These are phyloP conservation scores for Blastocystis sp. DNA, from an alignment of 352 stramenopile genomes.

Conservation along the genomic window DNA sequence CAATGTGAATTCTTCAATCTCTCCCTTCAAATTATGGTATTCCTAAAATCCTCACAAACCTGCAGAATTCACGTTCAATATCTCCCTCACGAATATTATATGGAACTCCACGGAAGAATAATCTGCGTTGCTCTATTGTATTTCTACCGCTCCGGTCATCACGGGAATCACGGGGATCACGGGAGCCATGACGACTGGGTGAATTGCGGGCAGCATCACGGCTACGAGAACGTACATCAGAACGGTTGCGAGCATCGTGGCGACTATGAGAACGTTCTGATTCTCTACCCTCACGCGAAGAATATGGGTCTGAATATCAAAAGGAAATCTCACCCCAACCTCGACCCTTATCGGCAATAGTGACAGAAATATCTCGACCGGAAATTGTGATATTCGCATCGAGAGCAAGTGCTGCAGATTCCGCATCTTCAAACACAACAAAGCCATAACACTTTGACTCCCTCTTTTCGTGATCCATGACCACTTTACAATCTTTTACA, in stretches of 20 bases:
- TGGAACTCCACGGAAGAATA: not conserved
- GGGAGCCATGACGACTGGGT: not conserved
- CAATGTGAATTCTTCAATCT: not conserved
- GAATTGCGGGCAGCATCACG: not conserved
- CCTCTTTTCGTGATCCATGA: not conserved
- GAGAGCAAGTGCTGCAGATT: not conserved
- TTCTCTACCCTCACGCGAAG: not conserved
- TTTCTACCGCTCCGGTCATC: not conserved
- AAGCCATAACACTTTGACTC: not conserved
- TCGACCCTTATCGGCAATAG: not conserved
- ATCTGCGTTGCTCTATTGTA: not conserved
- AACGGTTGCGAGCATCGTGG: not conserved
- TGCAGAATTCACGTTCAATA: not conserved
- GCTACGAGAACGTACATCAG: not conserved
- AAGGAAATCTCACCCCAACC: not conserved
- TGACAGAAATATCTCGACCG: not conserved
- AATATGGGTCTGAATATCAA: not conserved
- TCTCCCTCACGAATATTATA: not conserved
- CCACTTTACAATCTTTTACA: not conserved
- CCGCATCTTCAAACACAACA: not conserved
- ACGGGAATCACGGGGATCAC: not conserved
- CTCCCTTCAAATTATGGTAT: not conserved
- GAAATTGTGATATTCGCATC: not conserved
- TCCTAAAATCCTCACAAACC: not conserved
- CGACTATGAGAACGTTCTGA: not conserved